Conservation (phyloP, 192 early-diverging fungal genomes). For the Backusella sp. region DNA sequence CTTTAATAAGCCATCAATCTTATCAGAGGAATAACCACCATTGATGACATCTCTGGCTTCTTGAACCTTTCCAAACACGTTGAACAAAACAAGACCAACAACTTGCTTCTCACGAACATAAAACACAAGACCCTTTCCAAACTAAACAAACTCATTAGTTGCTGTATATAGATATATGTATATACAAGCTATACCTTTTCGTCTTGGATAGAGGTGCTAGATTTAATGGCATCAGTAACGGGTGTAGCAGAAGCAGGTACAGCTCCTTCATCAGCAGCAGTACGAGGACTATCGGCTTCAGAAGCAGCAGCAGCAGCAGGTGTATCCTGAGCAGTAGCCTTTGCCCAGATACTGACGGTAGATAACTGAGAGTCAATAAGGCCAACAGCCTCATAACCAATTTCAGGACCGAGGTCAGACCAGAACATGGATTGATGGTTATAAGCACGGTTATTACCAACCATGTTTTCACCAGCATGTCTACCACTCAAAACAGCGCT, state of each 20-base stretch:
- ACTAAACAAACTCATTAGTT: constrained; percentile 26
- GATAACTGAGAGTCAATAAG: constrained; percentile 53
- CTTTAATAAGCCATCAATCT: constrained; percentile 31
- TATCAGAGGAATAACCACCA: constrained; percentile 28
- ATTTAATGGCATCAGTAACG: constrained; percentile 23
- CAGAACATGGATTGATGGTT: constrained; percentile 66
- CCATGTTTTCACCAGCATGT: constrained; percentile 61
- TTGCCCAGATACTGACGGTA: constrained; percentile 64
- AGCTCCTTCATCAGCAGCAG: constrained; percentile 27
- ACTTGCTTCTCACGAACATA: constrained; percentile 55
- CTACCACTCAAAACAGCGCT: constrained; percentile 59
- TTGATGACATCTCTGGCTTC: constrained; percentile 58
- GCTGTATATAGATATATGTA: no score
- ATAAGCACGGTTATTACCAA: constrained; percentile 49
- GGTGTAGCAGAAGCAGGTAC: constrained; percentile 34
- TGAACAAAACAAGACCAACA: constrained; percentile 60
- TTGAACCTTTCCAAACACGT: constrained; percentile 60
- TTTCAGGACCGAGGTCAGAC: constrained; percentile 50
- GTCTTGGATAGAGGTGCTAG: constrained; percentile 2
- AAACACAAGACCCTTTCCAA: constrained; percentile 59
- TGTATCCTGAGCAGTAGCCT: constrained; percentile 39
- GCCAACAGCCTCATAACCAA: constrained; percentile 61
- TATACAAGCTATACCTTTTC: constrained; percentile 16
- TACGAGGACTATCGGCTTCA: constrained; percentile 32
- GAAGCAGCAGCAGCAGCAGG: constrained; percentile 26